Conservation (phyloP, 2,329 filamentous ascomycete species). For the Colletotrichum cereale region DNA sequence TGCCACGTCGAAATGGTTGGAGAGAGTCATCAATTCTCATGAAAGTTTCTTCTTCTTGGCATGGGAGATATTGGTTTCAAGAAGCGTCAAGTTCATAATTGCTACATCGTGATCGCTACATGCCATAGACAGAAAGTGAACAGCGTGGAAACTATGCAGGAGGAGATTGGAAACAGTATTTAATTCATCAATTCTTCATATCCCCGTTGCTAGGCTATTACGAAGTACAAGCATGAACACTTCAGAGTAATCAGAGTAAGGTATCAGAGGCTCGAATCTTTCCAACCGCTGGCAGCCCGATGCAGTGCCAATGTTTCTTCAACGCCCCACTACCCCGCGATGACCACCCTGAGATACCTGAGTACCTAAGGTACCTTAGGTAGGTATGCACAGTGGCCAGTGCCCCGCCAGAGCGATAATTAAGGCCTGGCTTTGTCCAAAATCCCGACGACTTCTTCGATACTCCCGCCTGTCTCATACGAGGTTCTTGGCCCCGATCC, state of each 20-base stretch:
- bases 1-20: neutral
- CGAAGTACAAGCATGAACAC: neutral
- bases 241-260: neutral
- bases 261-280: neutral
- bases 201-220: neutral
- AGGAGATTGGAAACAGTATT: too few relatives aligned
- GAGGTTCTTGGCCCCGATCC: neutral
- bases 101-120: neutral
- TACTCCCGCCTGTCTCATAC: slow-evolving; percentile 20
- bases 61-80: neutral
- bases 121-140: neutral
- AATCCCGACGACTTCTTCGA: slow-evolving; percentile 34
- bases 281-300: neutral
- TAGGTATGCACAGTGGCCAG: slow-evolving; percentile 1
- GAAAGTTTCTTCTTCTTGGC: too few relatives aligned
- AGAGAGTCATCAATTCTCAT: neutral
- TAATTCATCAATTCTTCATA: neutral
- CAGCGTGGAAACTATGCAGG: neutral
- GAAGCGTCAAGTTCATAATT: neutral
- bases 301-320: slow-evolving; percentile 21
- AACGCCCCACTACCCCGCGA: slow-evolving; percentile 40
- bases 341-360: slow-evolving; percentile 19
- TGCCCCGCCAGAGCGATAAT: slow-evolving; percentile 36
- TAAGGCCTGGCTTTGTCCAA: slow-evolving; percentile 25
- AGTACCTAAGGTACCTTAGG: neutral